phyloP scores from a whole-genome alignment of 208 protist genomes.

The Trypanosoma platydactyli region DNA sequence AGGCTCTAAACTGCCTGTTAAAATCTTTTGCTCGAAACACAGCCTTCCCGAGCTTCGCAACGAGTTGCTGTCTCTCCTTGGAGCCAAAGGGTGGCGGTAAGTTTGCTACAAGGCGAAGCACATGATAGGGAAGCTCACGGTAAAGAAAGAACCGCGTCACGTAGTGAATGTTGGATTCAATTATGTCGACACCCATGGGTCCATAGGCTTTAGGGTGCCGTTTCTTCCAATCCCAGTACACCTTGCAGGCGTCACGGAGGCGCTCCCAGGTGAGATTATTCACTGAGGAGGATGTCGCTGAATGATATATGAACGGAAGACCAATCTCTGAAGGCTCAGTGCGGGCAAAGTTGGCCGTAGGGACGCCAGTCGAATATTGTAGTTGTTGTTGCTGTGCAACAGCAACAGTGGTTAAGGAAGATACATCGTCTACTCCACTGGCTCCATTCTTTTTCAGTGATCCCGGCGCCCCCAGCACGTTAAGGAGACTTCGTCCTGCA shows the following conservation, averaged over 20 bases:
- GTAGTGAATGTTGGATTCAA: slow-evolving; percentile 43
- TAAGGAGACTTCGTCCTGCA: neutral
- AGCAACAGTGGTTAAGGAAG: neutral
- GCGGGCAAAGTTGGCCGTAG: neutral
- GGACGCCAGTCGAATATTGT: neutral
- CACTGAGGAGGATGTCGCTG: slow-evolving; percentile 40
- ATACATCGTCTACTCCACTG: neutral
- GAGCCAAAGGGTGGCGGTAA: slow-evolving; percentile 63
- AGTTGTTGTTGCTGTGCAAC: slow-evolving; percentile 5
- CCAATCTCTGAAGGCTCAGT: neutral
- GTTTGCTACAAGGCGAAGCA: slow-evolving; percentile 33
- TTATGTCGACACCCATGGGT: slow-evolving; percentile 39
- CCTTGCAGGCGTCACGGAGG: slow-evolving; percentile 27
- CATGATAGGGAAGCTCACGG: slow-evolving; percentile 66
- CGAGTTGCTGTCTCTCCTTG: slow-evolving; percentile 41
- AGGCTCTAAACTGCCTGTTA: slow-evolving; percentile 68
- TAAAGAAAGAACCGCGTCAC: slow-evolving; percentile 43
- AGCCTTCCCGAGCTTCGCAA: slow-evolving; percentile 51
- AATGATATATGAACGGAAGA: slow-evolving; percentile 73
- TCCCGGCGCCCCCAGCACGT: neutral
- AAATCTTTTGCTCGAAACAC: slow-evolving; percentile 53
- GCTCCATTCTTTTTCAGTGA: neutral
- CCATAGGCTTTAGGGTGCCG: slow-evolving; percentile 50
- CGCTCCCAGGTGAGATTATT: slow-evolving; percentile 60
- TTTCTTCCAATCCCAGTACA: slow-evolving; percentile 45